Percentiles rank a stretch among this genome's conserved stretches.
These are phyloP conservation scores for Cladosporium sp. DNA, from an alignment of 2,329 filamentous ascomycete genomes.

Conservation along the genomic window DNA sequence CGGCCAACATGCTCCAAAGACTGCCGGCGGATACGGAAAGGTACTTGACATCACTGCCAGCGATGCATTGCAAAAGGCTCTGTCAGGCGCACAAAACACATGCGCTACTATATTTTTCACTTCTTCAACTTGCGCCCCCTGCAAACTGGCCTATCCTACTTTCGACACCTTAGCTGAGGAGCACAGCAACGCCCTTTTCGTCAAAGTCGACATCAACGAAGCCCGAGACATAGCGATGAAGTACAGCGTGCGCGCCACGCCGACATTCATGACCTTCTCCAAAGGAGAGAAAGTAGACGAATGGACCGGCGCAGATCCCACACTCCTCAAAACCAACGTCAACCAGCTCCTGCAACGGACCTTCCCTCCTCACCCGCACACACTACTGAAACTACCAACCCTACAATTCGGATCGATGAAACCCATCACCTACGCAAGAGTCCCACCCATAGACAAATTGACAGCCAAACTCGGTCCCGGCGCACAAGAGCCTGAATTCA, in stretches of 20 bases:
- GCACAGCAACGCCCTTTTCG: conserved; percentile 62
- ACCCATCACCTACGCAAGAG: conserved; percentile 71
- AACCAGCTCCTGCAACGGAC: conserved; percentile 71
- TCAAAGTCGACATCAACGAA: conserved; percentile 76
- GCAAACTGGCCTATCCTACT: conserved; percentile 74
- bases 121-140: conserved; percentile 78
- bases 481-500: conserved; percentile 57
- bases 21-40: conserved; percentile 31
- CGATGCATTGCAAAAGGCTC: conserved; percentile 56
- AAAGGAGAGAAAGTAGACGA: conserved; percentile 70
- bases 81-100: conserved; percentile 58
- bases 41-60: conserved; percentile 61
- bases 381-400: conserved; percentile 64
- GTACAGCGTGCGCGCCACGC: conserved; percentile 71
- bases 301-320: conserved; percentile 74
- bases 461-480: conserved; percentile 68
- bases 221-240: conserved; percentile 57
- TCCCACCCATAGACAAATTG: conserved; percentile 79
- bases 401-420: conserved; percentile 61
- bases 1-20: background rate
- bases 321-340: conserved; percentile 66
- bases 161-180: conserved; percentile 79
- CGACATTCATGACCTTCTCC: conserved; percentile 84
- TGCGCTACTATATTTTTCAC: conserved; percentile 91
- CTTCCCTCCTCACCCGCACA: conserved; percentile 71